These are phyloP conservation scores for Tolypocladium tundrense DNA, from an alignment of 2,329 filamentous ascomycete species.

Conservation along the genomic window DNA sequence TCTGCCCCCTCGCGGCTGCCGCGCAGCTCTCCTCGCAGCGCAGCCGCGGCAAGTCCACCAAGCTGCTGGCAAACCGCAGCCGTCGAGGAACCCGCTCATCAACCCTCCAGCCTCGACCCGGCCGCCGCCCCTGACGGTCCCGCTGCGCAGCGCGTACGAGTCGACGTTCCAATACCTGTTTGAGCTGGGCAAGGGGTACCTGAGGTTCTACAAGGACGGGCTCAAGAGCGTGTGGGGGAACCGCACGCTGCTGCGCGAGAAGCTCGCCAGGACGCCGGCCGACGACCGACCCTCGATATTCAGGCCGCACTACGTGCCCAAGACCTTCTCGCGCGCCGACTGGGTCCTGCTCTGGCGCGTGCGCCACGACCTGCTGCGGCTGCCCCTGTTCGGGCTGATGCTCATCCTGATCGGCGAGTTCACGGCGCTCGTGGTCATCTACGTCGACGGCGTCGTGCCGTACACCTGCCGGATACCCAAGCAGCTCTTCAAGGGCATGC, in stretches of 20 bases:
- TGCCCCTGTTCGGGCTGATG: constrained; percentile 69
- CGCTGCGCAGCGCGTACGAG: constrained; percentile 33
- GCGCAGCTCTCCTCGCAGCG: constrained; percentile 5
- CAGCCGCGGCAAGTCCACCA: constrained; percentile 14
- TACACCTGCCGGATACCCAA: constrained; percentile 72
- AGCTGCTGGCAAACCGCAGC: constrained; percentile 8
- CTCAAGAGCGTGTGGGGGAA: constrained; percentile 67
- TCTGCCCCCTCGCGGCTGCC: constrained; percentile 2
- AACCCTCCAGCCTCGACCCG: constrained; percentile 68
- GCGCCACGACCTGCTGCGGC: constrained; percentile 60
- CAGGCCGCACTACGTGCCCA: constrained; percentile 20
- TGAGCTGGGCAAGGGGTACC: constrained; percentile 62
- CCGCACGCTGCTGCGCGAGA: constrained; percentile 38
- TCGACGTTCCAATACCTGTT: constrained; percentile 38
- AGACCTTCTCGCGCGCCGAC: constrained; percentile 47
- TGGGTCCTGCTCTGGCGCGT: constrained; percentile 62
- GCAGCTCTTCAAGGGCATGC: constrained; percentile 52
- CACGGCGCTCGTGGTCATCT: constrained; percentile 68
- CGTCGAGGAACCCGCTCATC: constrained; percentile 28
- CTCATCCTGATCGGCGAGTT: constrained; percentile 77
- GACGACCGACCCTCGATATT: constrained; percentile 41
- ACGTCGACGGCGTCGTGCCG: constrained; percentile 62
- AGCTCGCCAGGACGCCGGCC: constrained; percentile 31
- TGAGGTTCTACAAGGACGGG: constrained; percentile 80
- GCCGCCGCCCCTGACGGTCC: constrained; percentile 58